Evolutionary conservation across 1,284 basidiomycete species (phyloP).

Genomic region (Naganishia liquefaciens): DNA sequence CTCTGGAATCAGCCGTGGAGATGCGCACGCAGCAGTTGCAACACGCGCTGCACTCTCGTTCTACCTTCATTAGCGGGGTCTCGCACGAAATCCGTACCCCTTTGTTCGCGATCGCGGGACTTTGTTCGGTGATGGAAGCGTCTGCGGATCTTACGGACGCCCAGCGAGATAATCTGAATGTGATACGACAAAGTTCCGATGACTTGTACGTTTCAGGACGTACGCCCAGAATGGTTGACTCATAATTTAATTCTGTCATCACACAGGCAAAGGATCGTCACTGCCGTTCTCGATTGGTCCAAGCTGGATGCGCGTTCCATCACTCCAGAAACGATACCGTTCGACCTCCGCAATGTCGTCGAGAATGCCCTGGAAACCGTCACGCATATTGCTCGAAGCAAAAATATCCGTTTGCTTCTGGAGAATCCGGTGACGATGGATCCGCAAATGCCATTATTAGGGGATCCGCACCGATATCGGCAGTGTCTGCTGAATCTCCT

Average conservation of each 20-base stretch:
- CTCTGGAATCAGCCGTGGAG: constrained; percentile 29
- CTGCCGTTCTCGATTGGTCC: constrained; percentile 56
- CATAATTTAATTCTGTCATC: background rate
- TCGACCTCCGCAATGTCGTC: constrained; percentile 50
- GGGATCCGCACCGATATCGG: constrained; percentile 49
- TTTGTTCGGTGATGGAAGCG: constrained; percentile 51
- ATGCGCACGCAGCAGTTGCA: constrained; percentile 32
- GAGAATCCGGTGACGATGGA: constrained; percentile 41
- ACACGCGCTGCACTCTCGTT: constrained; percentile 34
- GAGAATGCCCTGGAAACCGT: constrained; percentile 48
- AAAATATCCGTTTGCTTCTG: constrained; percentile 47
- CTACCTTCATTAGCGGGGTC: constrained; percentile 45
- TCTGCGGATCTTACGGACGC: constrained; percentile 49
- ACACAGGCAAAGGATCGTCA: constrained; percentile 51
- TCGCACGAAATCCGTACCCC: constrained; percentile 55
- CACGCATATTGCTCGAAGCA: constrained; percentile 45
- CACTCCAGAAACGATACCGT: constrained; percentile 53
- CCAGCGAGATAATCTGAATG: constrained; percentile 54
- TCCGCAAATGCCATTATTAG: constrained; percentile 41
- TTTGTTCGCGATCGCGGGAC: constrained; percentile 52
- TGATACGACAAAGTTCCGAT: constrained; percentile 54
- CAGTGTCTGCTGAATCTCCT: constrained; percentile 39
- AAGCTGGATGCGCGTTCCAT: constrained; percentile 55
- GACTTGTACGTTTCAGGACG: constrained; percentile 42
- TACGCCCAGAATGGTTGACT: background rate